These are phyloP conservation scores for Pichia terricola DNA, from an alignment of 1,139 yeast genomes.

Conservation along the genomic window DNA sequence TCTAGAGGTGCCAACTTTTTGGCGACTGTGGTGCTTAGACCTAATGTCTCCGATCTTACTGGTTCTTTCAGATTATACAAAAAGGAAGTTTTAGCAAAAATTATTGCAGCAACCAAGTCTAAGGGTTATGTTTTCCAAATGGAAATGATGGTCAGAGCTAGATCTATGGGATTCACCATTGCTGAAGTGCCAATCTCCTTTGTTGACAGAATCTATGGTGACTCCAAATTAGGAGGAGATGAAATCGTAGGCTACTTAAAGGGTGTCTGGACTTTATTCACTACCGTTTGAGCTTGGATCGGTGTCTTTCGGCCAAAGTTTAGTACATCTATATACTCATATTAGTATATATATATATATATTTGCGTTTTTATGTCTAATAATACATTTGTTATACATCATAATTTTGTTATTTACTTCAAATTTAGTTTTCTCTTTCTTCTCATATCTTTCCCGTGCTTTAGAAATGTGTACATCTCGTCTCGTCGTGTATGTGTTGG, in stretches of 20 bases:
- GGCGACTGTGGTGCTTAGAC: conserved; percentile 64
- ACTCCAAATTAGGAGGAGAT: conserved; percentile 72
- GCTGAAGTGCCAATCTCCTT: conserved; percentile 78
- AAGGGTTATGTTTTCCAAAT: conserved; percentile 83
- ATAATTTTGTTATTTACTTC: too few species aligned
- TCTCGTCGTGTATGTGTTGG: conserved; percentile 31
- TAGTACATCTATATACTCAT: background rate
- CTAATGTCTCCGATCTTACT: conserved; percentile 66
- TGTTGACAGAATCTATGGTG: conserved; percentile 76
- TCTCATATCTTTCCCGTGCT: background rate
- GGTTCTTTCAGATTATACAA: conserved; percentile 75
- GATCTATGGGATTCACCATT: conserved; percentile 58
- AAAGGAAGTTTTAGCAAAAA: conserved; percentile 56
- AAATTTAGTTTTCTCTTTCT: too few species aligned
- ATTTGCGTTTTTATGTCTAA: background rate
- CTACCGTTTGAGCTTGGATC: conserved; percentile 36
- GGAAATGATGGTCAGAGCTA: conserved; percentile 86
- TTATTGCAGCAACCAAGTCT: conserved; percentile 61
- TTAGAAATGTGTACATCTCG: conserved; percentile 28
- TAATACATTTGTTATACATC: background rate
- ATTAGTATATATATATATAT: background rate
- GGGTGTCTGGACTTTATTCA: conserved; percentile 66
- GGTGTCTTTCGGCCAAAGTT: too few species aligned
- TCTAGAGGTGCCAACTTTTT: conserved; percentile 77
- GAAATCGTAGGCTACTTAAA: conserved; percentile 71